phyloP scores from a whole-genome alignment of 2,329 filamentous ascomycete species.

The Paraconiothyrium brasiliense region DNA sequence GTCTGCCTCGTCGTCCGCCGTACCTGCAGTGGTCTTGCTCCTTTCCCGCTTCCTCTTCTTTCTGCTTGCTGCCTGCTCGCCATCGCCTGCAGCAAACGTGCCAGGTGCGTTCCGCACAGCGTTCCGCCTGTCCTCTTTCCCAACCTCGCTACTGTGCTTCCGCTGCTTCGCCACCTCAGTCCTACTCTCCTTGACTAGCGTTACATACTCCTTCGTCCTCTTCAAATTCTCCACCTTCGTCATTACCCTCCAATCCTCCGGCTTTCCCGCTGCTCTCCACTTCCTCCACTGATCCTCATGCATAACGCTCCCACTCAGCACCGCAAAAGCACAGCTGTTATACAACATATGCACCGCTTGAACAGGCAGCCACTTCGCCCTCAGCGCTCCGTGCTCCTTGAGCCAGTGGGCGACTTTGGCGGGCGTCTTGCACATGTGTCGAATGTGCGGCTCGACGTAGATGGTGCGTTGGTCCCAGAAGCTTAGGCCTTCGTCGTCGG shows the following conservation, averaged over 20 bases:
- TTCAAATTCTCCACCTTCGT: slow-evolving; percentile 46
- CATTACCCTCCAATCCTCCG: slow-evolving; percentile 47
- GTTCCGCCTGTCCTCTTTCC: not conserved
- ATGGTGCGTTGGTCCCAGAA: slow-evolving; percentile 51
- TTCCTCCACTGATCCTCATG: slow-evolving; percentile 42
- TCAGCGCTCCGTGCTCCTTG: slow-evolving; percentile 37
- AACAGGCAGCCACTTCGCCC: slow-evolving; percentile 46
- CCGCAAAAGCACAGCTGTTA: slow-evolving; percentile 47
- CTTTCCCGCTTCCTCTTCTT: slow-evolving; percentile 24
- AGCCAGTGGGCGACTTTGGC: slow-evolving; percentile 44
- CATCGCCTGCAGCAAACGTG: not conserved
- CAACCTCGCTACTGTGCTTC: slow-evolving; percentile 1
- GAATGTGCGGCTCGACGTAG: slow-evolving; percentile 49
- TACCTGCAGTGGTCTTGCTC: slow-evolving; percentile 25
- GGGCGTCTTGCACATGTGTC: slow-evolving; percentile 41
- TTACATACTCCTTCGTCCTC: slow-evolving; percentile 43
- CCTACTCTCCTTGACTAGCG: slow-evolving; percentile 34
- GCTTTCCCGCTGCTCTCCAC: slow-evolving; percentile 38
- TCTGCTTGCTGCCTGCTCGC: slow-evolving; percentile 14
- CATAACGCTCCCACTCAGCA: slow-evolving; percentile 45
- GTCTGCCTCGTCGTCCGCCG: slow-evolving; percentile 9
- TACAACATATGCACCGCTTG: slow-evolving; percentile 44
- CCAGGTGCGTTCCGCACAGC: too few species aligned
- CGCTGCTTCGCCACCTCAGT: slow-evolving; percentile 31
- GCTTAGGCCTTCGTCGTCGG: slow-evolving; percentile 40